These are phyloP conservation scores for Kwoniella bestiolae DNA, from an alignment of 768 basidiomycete genomes.

Conservation along the genomic window DNA sequence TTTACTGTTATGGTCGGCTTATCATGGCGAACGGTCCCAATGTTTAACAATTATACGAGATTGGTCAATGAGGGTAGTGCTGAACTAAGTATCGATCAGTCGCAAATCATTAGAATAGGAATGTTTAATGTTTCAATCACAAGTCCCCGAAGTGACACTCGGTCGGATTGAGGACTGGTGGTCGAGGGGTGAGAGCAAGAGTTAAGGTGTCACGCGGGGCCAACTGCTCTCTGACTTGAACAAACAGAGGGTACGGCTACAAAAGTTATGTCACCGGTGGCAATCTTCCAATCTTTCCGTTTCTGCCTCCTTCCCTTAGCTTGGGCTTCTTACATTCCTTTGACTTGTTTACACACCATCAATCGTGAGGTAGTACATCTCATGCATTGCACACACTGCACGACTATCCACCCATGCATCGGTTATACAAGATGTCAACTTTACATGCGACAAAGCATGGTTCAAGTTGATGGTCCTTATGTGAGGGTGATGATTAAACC, in stretches of 20 bases:
- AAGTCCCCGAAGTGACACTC: slow-evolving; percentile 1
- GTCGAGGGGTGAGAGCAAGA: background rate
- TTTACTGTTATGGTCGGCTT: too few species aligned
- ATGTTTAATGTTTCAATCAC: background rate
- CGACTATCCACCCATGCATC: background rate
- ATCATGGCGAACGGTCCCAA: too few species aligned
- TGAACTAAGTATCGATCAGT: too few species aligned
- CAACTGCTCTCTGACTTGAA: background rate
- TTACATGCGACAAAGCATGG: too few species aligned
- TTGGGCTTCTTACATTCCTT: background rate
- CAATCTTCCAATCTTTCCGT: background rate
- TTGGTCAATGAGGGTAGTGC: too few species aligned
- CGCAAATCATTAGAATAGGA: background rate
- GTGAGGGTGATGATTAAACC: too few species aligned
- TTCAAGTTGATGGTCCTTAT: too few species aligned
- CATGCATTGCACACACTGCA: too few species aligned
- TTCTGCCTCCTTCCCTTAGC: background rate
- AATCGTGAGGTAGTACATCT: too few species aligned
- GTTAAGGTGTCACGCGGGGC: slow-evolving; percentile 4
- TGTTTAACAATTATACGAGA: too few species aligned
- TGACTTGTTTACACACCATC: too few species aligned
- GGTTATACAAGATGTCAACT: too few species aligned
- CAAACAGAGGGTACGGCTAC: background rate
- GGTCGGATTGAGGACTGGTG: background rate
- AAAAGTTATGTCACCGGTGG: background rate